A percentile compares a stretch with the other conserved stretches of the same genome.
phyloP scores from a whole-genome alignment of 2,329 filamentous ascomycete genomes.

The Apiospora rasikravindrae region DNA sequence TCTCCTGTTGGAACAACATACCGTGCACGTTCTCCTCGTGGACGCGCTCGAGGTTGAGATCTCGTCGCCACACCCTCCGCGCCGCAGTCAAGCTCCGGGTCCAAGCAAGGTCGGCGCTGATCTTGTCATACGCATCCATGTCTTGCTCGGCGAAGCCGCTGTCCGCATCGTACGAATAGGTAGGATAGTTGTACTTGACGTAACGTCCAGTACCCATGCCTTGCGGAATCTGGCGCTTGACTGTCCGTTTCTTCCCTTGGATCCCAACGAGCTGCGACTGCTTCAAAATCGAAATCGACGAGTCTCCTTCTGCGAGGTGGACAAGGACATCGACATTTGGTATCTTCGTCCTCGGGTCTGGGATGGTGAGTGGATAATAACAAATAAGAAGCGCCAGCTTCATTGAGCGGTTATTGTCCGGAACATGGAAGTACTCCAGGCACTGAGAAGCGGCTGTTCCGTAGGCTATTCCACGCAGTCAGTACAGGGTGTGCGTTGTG shows the following conservation, averaged over 20 bases:
- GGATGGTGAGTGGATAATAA: conserved; percentile 52
- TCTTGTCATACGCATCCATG: conserved; percentile 68
- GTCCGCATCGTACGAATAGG: conserved; percentile 52
- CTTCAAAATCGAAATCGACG: conserved; percentile 45
- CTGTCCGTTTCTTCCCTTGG: conserved; percentile 48
- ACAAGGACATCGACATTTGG: conserved; percentile 47
- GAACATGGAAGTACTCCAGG: conserved; percentile 50
- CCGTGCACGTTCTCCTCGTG: conserved; percentile 70
- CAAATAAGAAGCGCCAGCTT: conserved; percentile 44
- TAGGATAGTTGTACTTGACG: conserved; percentile 43
- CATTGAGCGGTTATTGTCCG: conserved; percentile 51
- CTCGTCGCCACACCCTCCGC: conserved; percentile 66
- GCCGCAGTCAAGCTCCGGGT: conserved; percentile 66
- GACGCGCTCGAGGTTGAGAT: conserved; percentile 66
- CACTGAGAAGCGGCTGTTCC: conserved; percentile 50
- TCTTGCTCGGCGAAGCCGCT: conserved; percentile 75
- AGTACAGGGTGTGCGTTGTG: too few relatives aligned
- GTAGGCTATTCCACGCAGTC: conserved; percentile 40
- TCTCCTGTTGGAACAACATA: conserved; percentile 37
- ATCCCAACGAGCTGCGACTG: conserved; percentile 51
- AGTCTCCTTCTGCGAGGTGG: conserved; percentile 48
- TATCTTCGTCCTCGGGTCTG: conserved; percentile 43
- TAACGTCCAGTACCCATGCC: conserved; percentile 46
- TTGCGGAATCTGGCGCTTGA: conserved; percentile 39
- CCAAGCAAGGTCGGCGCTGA: conserved; percentile 71